Evolutionary conservation across 495 filamentous ascomycete genomes (phyloP).

Genomic region (Podospora fimiseda): DNA sequence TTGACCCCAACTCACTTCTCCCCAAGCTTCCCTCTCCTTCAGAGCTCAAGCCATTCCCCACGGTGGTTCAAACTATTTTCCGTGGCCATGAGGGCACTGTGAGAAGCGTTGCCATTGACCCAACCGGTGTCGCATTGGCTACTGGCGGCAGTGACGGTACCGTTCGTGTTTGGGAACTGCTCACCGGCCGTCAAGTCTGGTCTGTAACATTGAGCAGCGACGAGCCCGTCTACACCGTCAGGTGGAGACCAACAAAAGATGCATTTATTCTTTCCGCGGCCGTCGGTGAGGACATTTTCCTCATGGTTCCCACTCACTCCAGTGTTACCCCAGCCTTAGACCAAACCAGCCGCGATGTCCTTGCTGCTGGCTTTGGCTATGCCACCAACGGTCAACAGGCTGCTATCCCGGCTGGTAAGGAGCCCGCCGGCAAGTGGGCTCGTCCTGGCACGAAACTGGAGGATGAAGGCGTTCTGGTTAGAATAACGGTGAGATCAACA

Average conservation of each 20-base stretch:
- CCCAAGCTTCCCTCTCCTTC: slow-evolving; percentile 93
- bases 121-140: slow-evolving; percentile 42
- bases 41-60: slow-evolving; percentile 90
- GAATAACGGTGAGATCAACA: slow-evolving; percentile 70
- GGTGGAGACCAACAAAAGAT: slow-evolving; percentile 84
- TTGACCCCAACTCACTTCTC: slow-evolving; percentile 87
- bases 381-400: slow-evolving; percentile 61
- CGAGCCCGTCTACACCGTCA: slow-evolving; percentile 78
- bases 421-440: slow-evolving; percentile 71
- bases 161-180: slow-evolving; percentile 82
- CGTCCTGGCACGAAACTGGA: slow-evolving; percentile 68
- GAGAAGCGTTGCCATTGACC: slow-evolving; percentile 61
- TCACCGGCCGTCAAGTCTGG: slow-evolving; percentile 85
- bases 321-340: slow-evolving; percentile 46
- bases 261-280: slow-evolving; percentile 74
- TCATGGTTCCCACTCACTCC: slow-evolving; percentile 58
- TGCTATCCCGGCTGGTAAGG: slow-evolving; percentile 61
- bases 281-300: slow-evolving; percentile 75
- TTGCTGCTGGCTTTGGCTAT: slow-evolving; percentile 87
- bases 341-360: slow-evolving; percentile 61
- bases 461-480: slow-evolving; percentile 69
- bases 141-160: slow-evolving; percentile 93
- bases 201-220: slow-evolving; percentile 68
- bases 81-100: slow-evolving; percentile 85
- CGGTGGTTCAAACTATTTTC: slow-evolving; percentile 75